Percentiles rank a stretch among this genome's conserved stretches.
These are phyloP conservation scores for Alternaria conjuncta DNA, from an alignment of 2,329 filamentous ascomycete genomes.

Conservation along the genomic window DNA sequence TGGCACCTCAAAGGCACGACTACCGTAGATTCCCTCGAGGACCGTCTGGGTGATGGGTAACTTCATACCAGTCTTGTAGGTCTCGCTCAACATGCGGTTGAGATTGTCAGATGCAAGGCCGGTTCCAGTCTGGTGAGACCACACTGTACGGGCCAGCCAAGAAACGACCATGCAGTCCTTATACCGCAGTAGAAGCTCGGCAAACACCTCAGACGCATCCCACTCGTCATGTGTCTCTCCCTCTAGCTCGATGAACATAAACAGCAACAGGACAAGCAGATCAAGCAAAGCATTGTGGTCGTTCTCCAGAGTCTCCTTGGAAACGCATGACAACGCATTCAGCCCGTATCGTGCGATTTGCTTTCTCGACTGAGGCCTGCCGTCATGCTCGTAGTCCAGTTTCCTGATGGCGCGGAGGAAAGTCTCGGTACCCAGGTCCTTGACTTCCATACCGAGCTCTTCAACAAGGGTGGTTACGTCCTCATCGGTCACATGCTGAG, in stretches of 20 bases:
- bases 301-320: slow-evolving; percentile 77
- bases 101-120: slow-evolving; percentile 35
- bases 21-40: slow-evolving; percentile 44
- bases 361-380: slow-evolving; percentile 51
- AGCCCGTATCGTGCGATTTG: slow-evolving; percentile 76
- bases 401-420: slow-evolving; percentile 60
- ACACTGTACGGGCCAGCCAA: slow-evolving; percentile 45
- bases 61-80: slow-evolving; percentile 30
- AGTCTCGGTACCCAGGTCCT: slow-evolving; percentile 57
- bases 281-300: slow-evolving; percentile 80
- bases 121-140: slow-evolving; percentile 40
- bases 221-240: slow-evolving; percentile 74
- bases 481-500: slow-evolving; percentile 80
- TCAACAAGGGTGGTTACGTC: slow-evolving; percentile 66
- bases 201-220: slow-evolving; percentile 64
- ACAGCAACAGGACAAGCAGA: slow-evolving; percentile 80
- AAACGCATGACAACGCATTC: slow-evolving; percentile 74
- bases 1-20: slow-evolving; percentile 39
- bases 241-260: slow-evolving; percentile 73
- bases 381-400: slow-evolving; percentile 50
- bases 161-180: slow-evolving; percentile 45
- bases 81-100: slow-evolving; percentile 34
- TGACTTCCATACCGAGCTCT: slow-evolving; percentile 60
- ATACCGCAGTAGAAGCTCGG: slow-evolving; percentile 62
- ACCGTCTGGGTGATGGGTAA: slow-evolving; percentile 46